A percentile compares a stretch with the other conserved stretches of the same genome.
Evolutionary conservation across 2,329 filamentous ascomycete genomes (phyloP).

Genomic region (Beauveria sp.): DNA sequence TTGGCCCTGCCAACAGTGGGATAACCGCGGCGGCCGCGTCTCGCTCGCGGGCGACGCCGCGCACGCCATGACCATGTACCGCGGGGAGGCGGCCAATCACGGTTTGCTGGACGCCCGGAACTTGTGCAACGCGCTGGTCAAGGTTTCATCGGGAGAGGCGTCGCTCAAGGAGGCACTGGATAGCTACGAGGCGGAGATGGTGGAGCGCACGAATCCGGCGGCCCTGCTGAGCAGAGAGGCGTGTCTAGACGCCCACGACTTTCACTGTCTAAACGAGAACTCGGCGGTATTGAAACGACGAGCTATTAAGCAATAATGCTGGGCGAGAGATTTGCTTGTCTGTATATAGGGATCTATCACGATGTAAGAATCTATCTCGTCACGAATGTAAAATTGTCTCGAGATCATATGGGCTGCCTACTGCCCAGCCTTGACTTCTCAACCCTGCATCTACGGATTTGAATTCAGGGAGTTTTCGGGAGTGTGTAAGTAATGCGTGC

Average conservation of each 20-base stretch:
- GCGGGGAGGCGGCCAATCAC: constrained; percentile 33
- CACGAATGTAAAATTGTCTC: too few species aligned
- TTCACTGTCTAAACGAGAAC: constrained; percentile 23
- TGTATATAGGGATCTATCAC: too few species aligned
- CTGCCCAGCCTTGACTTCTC: too few species aligned
- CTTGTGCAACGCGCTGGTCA: constrained; percentile 20
- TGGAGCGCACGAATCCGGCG: constrained; percentile 21
- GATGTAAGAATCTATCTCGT: too few species aligned
- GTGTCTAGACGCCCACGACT: constrained; percentile 26
- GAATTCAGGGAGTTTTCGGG: too few species aligned
- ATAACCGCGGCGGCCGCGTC: constrained; percentile 34
- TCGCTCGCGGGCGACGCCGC: constrained; percentile 47
- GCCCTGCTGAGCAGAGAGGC: constrained; percentile 25
- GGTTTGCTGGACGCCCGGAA: constrained; percentile 31
- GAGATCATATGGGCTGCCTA: too few species aligned
- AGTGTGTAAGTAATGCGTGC: too few species aligned
- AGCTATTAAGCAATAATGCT: not conserved
- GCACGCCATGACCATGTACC: constrained; percentile 52
- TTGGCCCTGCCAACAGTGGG: constrained; percentile 32
- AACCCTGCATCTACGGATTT: too few species aligned
- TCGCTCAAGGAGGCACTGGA: constrained; percentile 16
- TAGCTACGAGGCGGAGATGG: constrained; percentile 25
- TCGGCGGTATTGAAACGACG: constrained; percentile 20
- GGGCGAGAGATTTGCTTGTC: too few species aligned
- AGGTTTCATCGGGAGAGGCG: constrained; percentile 12